These are phyloP conservation scores for Alternaria metachromatica DNA, from an alignment of 2,329 filamentous ascomycete genomes.

Conservation along the genomic window DNA sequence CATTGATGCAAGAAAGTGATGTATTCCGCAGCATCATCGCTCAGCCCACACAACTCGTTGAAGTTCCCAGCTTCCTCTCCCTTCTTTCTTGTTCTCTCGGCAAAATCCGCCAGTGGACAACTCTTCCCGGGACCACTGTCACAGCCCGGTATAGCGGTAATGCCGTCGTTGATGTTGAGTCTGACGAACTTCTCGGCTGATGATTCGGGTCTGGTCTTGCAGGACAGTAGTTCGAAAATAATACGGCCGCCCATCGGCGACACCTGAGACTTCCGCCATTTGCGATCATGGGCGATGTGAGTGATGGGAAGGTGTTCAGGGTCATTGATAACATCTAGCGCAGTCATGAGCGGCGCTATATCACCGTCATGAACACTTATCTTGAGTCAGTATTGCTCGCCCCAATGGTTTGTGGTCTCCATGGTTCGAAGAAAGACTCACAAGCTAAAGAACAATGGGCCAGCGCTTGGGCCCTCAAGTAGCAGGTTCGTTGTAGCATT, in stretches of 20 bases:
- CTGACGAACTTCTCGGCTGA: conserved; percentile 52
- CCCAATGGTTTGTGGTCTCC: background rate
- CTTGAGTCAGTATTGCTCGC: background rate
- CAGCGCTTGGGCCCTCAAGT: conserved; percentile 50
- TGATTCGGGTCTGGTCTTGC: conserved; percentile 1
- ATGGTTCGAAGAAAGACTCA: conserved; percentile 28
- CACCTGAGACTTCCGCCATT: conserved; percentile 63
- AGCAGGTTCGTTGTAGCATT: conserved; percentile 63
- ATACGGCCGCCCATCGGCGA: conserved; percentile 65
- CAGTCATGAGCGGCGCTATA: conserved; percentile 62
- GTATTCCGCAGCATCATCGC: conserved; percentile 46
- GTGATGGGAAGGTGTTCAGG: conserved; percentile 55
- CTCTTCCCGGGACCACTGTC: conserved; percentile 55
- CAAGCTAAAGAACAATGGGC: conserved; percentile 65
- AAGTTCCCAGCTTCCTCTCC: conserved; percentile 57
- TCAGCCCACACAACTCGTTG: conserved; percentile 56
- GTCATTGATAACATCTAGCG: conserved; percentile 58
- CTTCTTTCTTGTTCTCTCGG: conserved; percentile 48
- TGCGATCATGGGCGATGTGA: conserved; percentile 53
- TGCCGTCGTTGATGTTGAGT: conserved; percentile 64
- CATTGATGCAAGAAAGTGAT: conserved; percentile 60
- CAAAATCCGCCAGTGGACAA: conserved; percentile 57
- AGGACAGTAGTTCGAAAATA: conserved; percentile 61
- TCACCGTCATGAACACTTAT: conserved; percentile 64
- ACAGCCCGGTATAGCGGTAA: conserved; percentile 58